These are phyloP conservation scores for Eucalyptus marginata DNA, from an alignment of 345 rosid species.

Conservation along the genomic window DNA sequence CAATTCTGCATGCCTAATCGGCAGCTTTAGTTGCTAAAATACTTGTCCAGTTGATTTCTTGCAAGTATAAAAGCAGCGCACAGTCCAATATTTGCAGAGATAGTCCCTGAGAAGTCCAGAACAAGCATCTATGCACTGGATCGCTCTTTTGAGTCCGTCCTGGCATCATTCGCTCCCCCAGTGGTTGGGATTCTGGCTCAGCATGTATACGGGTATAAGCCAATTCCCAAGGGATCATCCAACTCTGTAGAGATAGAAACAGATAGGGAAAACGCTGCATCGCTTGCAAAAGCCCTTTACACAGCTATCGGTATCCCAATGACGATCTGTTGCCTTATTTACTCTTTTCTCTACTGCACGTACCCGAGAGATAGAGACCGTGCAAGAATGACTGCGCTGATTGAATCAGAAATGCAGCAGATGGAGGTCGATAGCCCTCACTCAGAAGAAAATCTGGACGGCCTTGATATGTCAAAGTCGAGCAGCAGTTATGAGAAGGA, in stretches of 20 bases:
- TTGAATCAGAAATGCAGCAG: slow-evolving; percentile 57
- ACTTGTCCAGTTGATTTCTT: not conserved
- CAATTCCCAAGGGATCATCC: slow-evolving; percentile 32
- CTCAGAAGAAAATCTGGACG: not conserved
- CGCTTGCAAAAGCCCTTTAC: slow-evolving; percentile 74
- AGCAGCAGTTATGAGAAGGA: not conserved
- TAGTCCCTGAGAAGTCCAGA: slow-evolving; percentile 78
- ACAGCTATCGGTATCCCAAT: slow-evolving; percentile 68
- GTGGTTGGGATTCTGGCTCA: slow-evolving; percentile 67
- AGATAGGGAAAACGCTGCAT: slow-evolving; percentile 69
- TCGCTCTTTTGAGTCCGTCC: slow-evolving; percentile 62
- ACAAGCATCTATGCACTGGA: slow-evolving; percentile 79
- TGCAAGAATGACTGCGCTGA: slow-evolving; percentile 59
- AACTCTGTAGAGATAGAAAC: slow-evolving; percentile 33
- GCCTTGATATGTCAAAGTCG: not conserved
- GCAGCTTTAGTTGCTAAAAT: not conserved
- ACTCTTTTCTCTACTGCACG: slow-evolving; percentile 63
- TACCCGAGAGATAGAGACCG: slow-evolving; percentile 74
- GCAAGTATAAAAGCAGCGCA: not conserved
- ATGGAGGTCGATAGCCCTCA: not conserved
- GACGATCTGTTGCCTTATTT: slow-evolving; percentile 61
- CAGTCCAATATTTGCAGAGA: slow-evolving; percentile 93
- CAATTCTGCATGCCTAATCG: not conserved
- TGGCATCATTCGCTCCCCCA: slow-evolving; percentile 84
- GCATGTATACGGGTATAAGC: slow-evolving; percentile 68